Evolutionary conservation across 2,329 filamentous ascomycete genomes (phyloP), one percentile per base, ranked within the genome.

Genomic region (Diaporthe amygdali): DNA sequence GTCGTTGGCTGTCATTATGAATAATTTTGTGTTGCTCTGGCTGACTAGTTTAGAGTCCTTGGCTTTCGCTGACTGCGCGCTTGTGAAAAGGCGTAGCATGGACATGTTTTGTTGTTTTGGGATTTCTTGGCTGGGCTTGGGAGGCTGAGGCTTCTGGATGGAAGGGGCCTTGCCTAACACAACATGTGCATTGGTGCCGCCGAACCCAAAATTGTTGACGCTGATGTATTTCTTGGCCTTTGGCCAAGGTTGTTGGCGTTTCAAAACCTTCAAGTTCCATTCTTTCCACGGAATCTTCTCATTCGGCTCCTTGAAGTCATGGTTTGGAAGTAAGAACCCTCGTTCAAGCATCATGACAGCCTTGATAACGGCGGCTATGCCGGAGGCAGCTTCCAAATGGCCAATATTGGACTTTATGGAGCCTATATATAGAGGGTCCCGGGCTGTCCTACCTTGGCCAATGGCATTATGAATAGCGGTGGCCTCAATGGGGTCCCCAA

Each of bases 291-390:
- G 84, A 10, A 87, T 88, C 74, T 82, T 83, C 27, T 80, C 80
- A 69, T 88, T 88, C 2, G 84, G 82, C 30, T 82, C 76, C 75
- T 87, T 83, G 75, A 87, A 88, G 75, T 87, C 84, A 68, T 83
- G 78, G 72, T 87, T 88, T 7, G 86, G 86, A 14, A 85, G 78
- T 34, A 88, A 83, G 70, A 86, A 84, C 6, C 83, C 84, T 67
- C 84, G 81, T 73, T 88, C 85, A 1, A 89, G 80, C 81, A 86
- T 86, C 71, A 89, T 72, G 0, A 84, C 82, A 0, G 85, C 83
- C 77, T 89, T 89, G 73, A 89, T 86, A 22, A 89, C 77, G 5
- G 83, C 84, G 0, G 84, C 81, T 22, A 89, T 83, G n/a, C 87
- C 79, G 2, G 84, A 85, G 0, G 85, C 85, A 3, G 82, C 85